Base-by-base conservation (phyloP, 495 filamentous ascomycete genomes). In the Parachaetomium inaequale region DNA sequence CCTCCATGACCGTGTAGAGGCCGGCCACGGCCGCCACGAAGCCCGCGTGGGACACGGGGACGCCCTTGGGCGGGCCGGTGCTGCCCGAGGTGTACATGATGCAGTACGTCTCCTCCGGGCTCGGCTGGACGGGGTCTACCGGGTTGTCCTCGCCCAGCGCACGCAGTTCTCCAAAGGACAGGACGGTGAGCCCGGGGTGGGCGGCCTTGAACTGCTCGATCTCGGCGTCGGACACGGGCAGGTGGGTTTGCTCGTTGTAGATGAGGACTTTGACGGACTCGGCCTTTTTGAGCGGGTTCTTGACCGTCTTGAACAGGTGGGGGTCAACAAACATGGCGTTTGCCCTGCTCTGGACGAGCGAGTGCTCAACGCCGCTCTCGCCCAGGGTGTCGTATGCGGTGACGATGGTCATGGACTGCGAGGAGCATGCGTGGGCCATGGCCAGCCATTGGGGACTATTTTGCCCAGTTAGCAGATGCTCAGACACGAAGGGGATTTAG, bases 41-140 rank as follows among this genome's bases (percentile, higher is more conserved):
- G 56, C 85, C 87, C 59, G 78, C 80, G 70, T 97, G 93, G 2
- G 86, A 87, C 60, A 96, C 78, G 21, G 89, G 82, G 4, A 96
- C 92, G 59, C 93, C 93, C 74, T 97, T 97, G 6, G 93, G 93
- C 32, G 86, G 80, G 2, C 93, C 93, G 0, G 93, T 96, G 15
- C 92, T 96, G 21, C 93, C 93, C 7, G 90, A 94, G 15, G 93
- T 97, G 77, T 97, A 97, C 80, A 96, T 97, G 75, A 97, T 92
- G 50, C 93, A 96, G 66, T 90, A 84, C 52, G 85, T 80, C 63
- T 95, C 90, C 1, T 84, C 79, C 0, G 89, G 81, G 34, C 75
- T 75, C 2, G 93, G 91, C n/a, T 83, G 81, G 52, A 84, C 83
- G n/a, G 80, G 78, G 11, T 84, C 81, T 31, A 79, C 76, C 29